Evolutionary conservation across 306 rosid species (phyloP).

Genomic region (Corylus heterophylla): DNA sequence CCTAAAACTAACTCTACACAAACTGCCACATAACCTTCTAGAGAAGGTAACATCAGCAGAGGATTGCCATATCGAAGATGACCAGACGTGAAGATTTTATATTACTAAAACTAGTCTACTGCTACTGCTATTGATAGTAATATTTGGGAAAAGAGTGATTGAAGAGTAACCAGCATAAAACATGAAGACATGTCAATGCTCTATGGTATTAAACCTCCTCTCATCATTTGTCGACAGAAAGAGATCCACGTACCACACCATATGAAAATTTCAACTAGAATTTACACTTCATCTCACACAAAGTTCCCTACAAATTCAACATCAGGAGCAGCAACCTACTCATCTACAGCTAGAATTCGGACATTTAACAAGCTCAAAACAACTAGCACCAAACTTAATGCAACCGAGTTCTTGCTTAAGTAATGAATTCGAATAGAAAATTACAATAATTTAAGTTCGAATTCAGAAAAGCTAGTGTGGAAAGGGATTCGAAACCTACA

Average conservation of each 20-base stretch:
- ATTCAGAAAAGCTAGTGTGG: conserved; percentile 16
- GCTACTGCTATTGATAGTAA: background rate
- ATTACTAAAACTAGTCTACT: background rate
- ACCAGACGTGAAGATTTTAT: background rate
- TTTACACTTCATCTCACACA: background rate
- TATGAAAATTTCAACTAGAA: background rate
- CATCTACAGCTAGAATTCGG: background rate
- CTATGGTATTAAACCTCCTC: background rate
- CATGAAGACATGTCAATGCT: background rate
- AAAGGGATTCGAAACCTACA: conserved; percentile 69
- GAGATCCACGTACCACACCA: background rate
- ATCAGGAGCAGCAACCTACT: background rate
- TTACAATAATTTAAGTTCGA: background rate
- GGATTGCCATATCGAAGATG: background rate
- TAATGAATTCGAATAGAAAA: background rate
- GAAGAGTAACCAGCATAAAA: background rate
- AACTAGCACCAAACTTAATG: background rate
- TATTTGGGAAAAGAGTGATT: background rate
- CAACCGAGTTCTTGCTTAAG: background rate
- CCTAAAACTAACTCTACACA: background rate
- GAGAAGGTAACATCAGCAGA: background rate
- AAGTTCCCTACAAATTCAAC: background rate
- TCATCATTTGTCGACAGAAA: background rate
- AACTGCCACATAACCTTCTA: background rate
- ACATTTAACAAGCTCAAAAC: conserved; percentile 4